Percentiles rank a stretch among this genome's conserved stretches.
phyloP scores from a whole-genome alignment of 2,329 filamentous ascomycete species.

The Tolypocladium capitatum region DNA sequence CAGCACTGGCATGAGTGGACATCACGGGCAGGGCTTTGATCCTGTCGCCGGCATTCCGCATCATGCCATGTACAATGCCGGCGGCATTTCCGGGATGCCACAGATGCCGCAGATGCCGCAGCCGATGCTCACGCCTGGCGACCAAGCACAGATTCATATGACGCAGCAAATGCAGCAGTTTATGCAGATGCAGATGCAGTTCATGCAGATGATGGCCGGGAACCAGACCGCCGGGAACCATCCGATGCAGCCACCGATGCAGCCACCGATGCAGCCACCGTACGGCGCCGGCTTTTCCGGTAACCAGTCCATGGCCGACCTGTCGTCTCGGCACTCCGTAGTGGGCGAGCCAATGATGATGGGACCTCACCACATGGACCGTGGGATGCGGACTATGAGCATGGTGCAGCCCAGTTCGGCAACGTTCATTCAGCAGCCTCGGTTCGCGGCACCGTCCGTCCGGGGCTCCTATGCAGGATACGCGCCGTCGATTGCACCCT shows the following conservation, averaged over 20 bases:
- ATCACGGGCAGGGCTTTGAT: conserved; percentile 29
- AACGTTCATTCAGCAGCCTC: conserved; percentile 40
- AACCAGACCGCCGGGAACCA: conserved; percentile 16
- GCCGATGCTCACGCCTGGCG: conserved; percentile 41
- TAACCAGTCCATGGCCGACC: conserved; percentile 30
- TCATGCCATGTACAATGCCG: conserved; percentile 25
- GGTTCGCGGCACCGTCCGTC: conserved; percentile 17
- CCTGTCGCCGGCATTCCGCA: conserved; percentile 35
- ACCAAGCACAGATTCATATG: conserved; percentile 68
- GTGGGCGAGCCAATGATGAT: conserved; percentile 31
- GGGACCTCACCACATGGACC: conserved; percentile 30
- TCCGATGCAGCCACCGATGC: conserved; percentile 21
- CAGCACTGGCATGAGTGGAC: conserved; percentile 20
- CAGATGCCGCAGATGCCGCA: conserved; percentile 29
- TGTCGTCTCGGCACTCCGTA: conserved; percentile 31
- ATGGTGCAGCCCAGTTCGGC: conserved; percentile 61
- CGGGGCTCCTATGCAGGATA: conserved; percentile 44
- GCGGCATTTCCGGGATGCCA: conserved; percentile 13
- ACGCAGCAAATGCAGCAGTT: conserved; percentile 74
- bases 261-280: conserved; percentile 13
- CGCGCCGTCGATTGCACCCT: conserved; percentile 83
- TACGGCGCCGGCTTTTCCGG: conserved; percentile 13
- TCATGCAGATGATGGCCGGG: conserved; percentile 68
- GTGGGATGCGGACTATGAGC: conserved; percentile 59
- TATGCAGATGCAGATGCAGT: conserved; percentile 92